Conservation (phyloP, 2,329 filamentous ascomycete species). For the Colletotrichum tanaceti region DNA sequence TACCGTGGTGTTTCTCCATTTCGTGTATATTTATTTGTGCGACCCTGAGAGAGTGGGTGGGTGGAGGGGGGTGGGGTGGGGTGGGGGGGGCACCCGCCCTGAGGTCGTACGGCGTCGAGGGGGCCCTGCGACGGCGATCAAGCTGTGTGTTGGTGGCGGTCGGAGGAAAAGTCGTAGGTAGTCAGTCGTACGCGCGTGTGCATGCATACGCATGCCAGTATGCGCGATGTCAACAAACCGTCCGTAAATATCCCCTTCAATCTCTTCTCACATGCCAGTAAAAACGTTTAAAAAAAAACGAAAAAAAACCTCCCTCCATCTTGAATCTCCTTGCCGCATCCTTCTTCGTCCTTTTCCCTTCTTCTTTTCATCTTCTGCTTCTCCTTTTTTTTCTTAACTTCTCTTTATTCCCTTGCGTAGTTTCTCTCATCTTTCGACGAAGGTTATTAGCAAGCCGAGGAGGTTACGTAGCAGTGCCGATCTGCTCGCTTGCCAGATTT, state of each 20-base stretch:
- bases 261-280: constrained; percentile 2
- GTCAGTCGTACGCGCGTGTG: background rate
- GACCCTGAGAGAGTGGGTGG: background rate
- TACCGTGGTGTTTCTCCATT: no score
- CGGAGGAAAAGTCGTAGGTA: no score
- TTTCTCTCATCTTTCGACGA: no score
- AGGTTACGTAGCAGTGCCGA: background rate
- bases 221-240: background rate
- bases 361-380: background rate
- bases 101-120: constrained; percentile 1
- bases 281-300: rapidly evolving
- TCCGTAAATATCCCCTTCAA: background rate
- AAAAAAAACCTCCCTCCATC: no score
- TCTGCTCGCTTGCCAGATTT: background rate
- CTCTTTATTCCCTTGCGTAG: no score
- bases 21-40: no score
- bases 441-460: background rate
- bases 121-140: background rate
- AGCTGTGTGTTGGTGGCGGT: background rate
- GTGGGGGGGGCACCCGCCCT: no score
- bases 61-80: no score
- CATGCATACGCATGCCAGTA: constrained; percentile 5
- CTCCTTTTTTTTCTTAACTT: background rate
- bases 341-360: background rate
- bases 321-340: constrained; percentile 4